Evolutionary conservation across 2,329 filamentous ascomycete genomes (phyloP).

Genomic region (Botrytis paeoniae): DNA sequence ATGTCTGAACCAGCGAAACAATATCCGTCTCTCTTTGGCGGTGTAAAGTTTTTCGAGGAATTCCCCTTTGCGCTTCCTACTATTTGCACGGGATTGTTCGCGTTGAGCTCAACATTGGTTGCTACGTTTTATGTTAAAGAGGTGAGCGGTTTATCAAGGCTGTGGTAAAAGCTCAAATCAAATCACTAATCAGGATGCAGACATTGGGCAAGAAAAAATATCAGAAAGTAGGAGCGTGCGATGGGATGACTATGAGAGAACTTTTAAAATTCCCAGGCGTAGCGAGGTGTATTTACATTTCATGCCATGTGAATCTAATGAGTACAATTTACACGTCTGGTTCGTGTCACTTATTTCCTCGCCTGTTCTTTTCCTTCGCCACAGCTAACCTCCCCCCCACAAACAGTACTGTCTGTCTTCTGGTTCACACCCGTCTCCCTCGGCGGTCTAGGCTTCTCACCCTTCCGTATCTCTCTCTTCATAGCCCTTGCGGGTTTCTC

Average conservation of each 20-base stretch:
- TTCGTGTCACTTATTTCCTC: constrained; percentile 14
- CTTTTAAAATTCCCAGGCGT: constrained; percentile 65
- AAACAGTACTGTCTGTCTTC: constrained; percentile 58
- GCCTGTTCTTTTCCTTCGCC: not conserved
- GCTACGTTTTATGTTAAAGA: constrained; percentile 60
- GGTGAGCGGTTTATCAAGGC: constrained; percentile 20
- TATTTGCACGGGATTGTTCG: constrained; percentile 54
- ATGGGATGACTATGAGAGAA: constrained; percentile 46
- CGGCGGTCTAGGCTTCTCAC: constrained; percentile 63
- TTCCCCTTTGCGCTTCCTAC: constrained; percentile 67
- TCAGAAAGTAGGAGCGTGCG: constrained; percentile 29
- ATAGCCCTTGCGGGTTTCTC: constrained; percentile 62
- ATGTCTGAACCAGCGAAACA: constrained; percentile 65
- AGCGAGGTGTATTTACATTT: constrained; percentile 61
- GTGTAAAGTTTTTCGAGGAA: constrained; percentile 54
- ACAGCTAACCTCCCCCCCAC: not conserved
- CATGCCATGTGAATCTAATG: constrained; percentile 64
- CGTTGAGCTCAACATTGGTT: constrained; percentile 50
- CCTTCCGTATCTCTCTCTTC: constrained; percentile 62
- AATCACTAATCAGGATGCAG: constrained; percentile 27
- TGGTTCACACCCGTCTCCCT: constrained; percentile 60
- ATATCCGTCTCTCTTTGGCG: constrained; percentile 57
- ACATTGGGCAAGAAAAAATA: constrained; percentile 43
- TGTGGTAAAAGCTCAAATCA: not conserved
- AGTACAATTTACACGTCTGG: constrained; percentile 67